Percentiles rank a stretch among this genome's conserved stretches.
Conservation (phyloP, 139 green algal species). For the Astrephomene gubernaculifera region DNA sequence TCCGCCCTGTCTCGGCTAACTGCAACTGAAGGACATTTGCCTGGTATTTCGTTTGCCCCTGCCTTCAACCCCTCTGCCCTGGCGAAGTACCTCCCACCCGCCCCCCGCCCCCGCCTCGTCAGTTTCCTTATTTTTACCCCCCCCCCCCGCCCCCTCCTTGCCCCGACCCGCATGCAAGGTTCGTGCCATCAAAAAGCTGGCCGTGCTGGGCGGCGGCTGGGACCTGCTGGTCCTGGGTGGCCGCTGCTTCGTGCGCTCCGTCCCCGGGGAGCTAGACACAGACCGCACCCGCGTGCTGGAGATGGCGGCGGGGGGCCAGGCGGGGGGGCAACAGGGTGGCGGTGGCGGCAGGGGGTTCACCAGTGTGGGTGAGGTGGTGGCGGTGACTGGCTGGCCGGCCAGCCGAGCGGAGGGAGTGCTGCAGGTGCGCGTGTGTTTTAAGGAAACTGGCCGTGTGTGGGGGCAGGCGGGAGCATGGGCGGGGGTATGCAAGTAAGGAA, state of each 20-base stretch:
- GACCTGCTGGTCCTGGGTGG: slow-evolving; percentile 74
- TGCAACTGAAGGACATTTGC: no score
- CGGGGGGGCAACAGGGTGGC: not conserved
- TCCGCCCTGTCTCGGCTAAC: no score
- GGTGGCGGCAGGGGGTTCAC: slow-evolving; percentile 42
- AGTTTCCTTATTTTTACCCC: no score
- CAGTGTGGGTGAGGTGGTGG: slow-evolving; percentile 27
- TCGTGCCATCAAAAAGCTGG: slow-evolving; percentile 83
- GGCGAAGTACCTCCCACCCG: no score
- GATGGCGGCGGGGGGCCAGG: slow-evolving; percentile 63
- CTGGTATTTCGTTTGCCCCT: no score
- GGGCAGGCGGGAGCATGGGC: not conserved
- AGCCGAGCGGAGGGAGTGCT: slow-evolving; percentile 12
- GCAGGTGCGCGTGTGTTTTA: slow-evolving; percentile 32
- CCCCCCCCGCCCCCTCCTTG: not conserved
- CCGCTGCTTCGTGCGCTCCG: slow-evolving; percentile 72
- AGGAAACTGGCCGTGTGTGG: no score
- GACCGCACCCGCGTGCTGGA: slow-evolving; percentile 85
- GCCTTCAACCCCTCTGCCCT: not conserved
- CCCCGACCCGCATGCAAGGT: slow-evolving; percentile 34
- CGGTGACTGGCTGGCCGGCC: slow-evolving; percentile 41
- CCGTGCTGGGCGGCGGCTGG: slow-evolving; percentile 81
- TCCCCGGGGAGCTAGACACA: slow-evolving; percentile 88
- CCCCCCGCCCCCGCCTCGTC: not conserved
- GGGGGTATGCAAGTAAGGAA: no score